Evolutionary conservation across 108 stramenopile species (phyloP), one percentile per base, ranked within the genome.

Genomic region (Pseudonitzschia delicatissima): DNA sequence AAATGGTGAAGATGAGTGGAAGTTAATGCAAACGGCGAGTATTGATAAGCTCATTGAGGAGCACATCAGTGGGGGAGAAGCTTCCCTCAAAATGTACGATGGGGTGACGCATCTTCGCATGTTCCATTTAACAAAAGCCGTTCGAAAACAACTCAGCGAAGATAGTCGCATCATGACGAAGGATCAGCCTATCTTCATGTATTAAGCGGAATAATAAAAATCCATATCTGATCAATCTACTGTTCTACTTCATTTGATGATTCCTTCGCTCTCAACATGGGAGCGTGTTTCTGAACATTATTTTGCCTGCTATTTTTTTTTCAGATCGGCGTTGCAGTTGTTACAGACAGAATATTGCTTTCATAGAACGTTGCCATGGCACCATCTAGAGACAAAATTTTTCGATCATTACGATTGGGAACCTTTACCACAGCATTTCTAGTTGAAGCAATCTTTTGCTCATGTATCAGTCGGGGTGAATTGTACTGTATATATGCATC

Each of bases 151-250:
- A 25, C 58, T 95, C 53, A 76, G 57, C 28, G 67, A 55, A 26
- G 96, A 97, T 65, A 64, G 70, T 15, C 85, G 96, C 40, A 78
- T 93, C 58, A 95, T 97, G 87, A 95, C 94, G 42, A 69, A 79
- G 45, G 94, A 76, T 7, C 88, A 93, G 67, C 95, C 95, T 25
- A 73, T 96, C 23, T 96, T 92, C 73, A 96, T 96, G 95, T 88
- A 47, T 17, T 64, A 49, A 20, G 8, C n/a, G 23, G 50, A 51
- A 51, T 2, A 42, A 15, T 15, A 42, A 15, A 42, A 15, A 42
- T 15, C 15, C 13, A 42, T 1, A 15, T 42, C 40, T 15, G 40
- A 42, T 15, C 40, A 15, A 42, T n/a, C n/a, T n/a, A n/a, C n/a
- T n/a, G n/a, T n/a, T n/a, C n/a, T n/a, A n/a, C n/a, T n/a, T n/a